Evolutionary conservation across 2,329 filamentous ascomycete species (phyloP), one percentile per base, ranked within the genome.

Genomic region (Penicillium decumbens): DNA sequence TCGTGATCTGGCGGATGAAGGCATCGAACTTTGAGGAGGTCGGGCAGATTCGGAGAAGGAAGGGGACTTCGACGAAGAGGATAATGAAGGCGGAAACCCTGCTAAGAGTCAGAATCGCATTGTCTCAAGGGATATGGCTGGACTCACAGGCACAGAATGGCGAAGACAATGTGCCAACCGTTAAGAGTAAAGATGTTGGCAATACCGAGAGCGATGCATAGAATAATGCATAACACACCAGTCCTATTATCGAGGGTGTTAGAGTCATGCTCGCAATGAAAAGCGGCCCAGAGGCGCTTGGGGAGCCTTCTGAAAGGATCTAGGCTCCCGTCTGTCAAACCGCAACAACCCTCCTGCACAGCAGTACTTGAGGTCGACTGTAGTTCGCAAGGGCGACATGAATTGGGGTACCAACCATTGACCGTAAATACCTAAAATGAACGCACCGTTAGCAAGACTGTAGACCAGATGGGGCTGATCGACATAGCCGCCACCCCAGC

Each of bases 11-110:
- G 72, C 92, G 90, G 72, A 98, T 92, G 69, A 90, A 85, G 59
- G 75, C 77, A 71, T 98, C 93, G 75, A 98, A 98, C 58, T 81
- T 84, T 57, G 85, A 73, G 12, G 92, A 97, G 5, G 93, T 98
- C 50, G 93, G 93, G 77, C 93, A 98, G 76, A 98, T 96, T 73
- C 93, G 88, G 54, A 98, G 85, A 50, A 98, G 87, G 51, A 97
- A 85, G 25, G 93, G 93, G 15, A 98, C 85, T 72, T 98, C 88
- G 66, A 92, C 80, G 73, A 93, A 93, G 66, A 93, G 76, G 65
- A 93, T 86, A 61, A 91, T 64, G 62, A 90, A 82, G 12, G 83
- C 80, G 43, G 80, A 89, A 53, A 80, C 76, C 39, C 88, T 92
- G 59, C 39, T 23, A 54, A 77, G 33, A 70, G 64, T 82, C 75